Percentiles rank a stretch among this genome's conserved stretches.
Conservation (phyloP, 225 moss, liverwort and hornwort genomes). For the Physcomitrellopsis africana region DNA sequence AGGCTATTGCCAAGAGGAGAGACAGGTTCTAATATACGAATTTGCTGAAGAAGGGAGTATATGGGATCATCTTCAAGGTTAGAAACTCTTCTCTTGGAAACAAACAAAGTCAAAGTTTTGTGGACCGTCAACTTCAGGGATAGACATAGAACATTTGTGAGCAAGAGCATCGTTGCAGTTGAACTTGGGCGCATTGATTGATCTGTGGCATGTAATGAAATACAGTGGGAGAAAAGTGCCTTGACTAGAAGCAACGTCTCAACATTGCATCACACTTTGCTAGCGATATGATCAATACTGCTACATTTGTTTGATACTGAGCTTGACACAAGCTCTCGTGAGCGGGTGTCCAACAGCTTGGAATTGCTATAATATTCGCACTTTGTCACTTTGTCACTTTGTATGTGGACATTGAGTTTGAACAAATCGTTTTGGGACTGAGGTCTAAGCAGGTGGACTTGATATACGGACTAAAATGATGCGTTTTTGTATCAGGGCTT, state of each 20-base stretch:
- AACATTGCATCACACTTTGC: slow-evolving; percentile 42
- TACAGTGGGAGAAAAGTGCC: slow-evolving; percentile 26
- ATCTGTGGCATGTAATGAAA: slow-evolving; percentile 30
- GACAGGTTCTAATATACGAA: slow-evolving; percentile 49
- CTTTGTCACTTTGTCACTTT: slow-evolving; percentile 3
- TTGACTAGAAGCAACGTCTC: slow-evolving; percentile 48
- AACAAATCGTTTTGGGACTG: slow-evolving; percentile 1
- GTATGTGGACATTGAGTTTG: background rate
- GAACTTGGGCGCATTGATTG: background rate
- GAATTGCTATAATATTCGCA: background rate
- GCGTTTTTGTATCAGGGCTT: slow-evolving; percentile 32
- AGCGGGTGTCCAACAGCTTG: background rate
- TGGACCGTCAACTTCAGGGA: background rate
- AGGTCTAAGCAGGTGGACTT: background rate
- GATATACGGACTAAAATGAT: background rate
- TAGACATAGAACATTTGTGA: background rate
- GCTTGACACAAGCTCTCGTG: background rate
- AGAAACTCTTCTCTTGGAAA: slow-evolving; percentile 21
- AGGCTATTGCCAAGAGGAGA: slow-evolving; percentile 45
- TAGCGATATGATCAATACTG: slow-evolving; percentile 27
- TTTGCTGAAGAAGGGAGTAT: slow-evolving; percentile 47
- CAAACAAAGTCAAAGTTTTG: background rate
- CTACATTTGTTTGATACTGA: background rate
- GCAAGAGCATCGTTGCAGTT: background rate
- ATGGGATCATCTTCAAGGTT: slow-evolving; percentile 58